phyloP scores from a whole-genome alignment of 1,139 yeast genomes.

The Geotrichum restrictum region DNA sequence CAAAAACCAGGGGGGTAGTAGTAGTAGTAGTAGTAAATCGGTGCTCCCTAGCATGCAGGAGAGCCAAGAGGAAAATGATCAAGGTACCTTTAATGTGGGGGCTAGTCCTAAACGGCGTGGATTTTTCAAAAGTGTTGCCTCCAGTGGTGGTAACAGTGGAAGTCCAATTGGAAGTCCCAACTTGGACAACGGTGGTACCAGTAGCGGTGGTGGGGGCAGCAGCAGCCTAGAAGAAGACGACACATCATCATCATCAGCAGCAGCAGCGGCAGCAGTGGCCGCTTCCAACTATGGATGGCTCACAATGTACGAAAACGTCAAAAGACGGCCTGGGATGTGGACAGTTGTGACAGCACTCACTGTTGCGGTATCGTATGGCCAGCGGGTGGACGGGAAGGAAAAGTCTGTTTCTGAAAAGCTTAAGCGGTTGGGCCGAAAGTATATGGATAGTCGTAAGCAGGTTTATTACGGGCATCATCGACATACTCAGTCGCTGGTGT shows the following conservation, averaged over 20 bases:
- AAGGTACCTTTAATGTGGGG: neutral
- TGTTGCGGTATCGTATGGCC: slow-evolving; percentile 18
- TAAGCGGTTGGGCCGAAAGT: slow-evolving; percentile 15
- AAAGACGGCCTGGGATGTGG: slow-evolving; percentile 15
- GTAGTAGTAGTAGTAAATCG: too few species aligned
- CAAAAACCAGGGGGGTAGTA: too few species aligned
- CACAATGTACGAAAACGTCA: slow-evolving; percentile 10
- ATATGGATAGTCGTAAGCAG: slow-evolving; percentile 12
- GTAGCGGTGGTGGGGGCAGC: too few species aligned
- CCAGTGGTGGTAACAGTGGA: neutral
- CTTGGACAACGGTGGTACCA: neutral
- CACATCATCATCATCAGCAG: too few species aligned
- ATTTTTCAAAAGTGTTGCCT: neutral
- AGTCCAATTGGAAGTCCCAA: too few species aligned
- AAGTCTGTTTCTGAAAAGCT: slow-evolving; percentile 10
- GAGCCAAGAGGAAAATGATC: neutral
- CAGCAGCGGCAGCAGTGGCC: neutral
- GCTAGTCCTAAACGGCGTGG: neutral
- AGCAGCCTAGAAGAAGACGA: neutral
- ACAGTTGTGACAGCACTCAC: slow-evolving; percentile 11
- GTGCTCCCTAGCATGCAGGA: neutral
- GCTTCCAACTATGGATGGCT: slow-evolving; percentile 16
- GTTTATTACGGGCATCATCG: slow-evolving; percentile 13
- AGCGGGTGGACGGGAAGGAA: slow-evolving; percentile 9
- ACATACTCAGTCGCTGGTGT: neutral